Conservation (phyloP, 2,329 filamentous ascomycete genomes). For the Fusarium sp. region DNA sequence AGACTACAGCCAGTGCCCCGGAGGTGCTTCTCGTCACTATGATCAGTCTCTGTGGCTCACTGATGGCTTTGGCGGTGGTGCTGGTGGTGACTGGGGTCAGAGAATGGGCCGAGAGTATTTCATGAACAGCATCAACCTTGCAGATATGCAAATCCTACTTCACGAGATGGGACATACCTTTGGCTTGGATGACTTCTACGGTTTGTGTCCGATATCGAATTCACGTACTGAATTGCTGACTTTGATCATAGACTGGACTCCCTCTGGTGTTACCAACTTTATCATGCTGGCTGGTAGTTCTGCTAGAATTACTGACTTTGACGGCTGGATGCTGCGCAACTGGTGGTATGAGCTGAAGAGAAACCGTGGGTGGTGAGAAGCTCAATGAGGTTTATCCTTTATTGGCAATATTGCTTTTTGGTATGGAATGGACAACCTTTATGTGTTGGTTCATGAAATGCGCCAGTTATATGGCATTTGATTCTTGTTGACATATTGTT, state of each 20-base stretch:
- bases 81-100: conserved; percentile 60
- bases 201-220: neutral
- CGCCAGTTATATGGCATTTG: neutral
- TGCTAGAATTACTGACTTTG: conserved; percentile 57
- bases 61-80: conserved; percentile 55
- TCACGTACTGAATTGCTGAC: neutral
- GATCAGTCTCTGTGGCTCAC: conserved; percentile 61
- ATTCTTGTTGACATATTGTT: neutral
- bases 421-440: neutral
- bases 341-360: conserved; percentile 55
- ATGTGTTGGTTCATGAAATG: neutral
- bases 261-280: conserved; percentile 55
- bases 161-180: conserved; percentile 59
- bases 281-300: conserved; percentile 59
- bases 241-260: conserved; percentile 54
- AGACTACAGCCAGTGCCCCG: conserved; percentile 53
- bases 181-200: conserved; percentile 54
- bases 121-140: conserved; percentile 49
- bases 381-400: neutral
- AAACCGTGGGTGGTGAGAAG: conserved; percentile 41
- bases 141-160: conserved; percentile 57
- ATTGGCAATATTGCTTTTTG: neutral
- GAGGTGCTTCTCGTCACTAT: conserved; percentile 52
- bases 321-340: conserved; percentile 60
- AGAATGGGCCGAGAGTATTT: conserved; percentile 57